These are phyloP conservation scores for Blastosporella zonata DNA, from an alignment of 1,284 basidiomycete species.

Conservation along the genomic window DNA sequence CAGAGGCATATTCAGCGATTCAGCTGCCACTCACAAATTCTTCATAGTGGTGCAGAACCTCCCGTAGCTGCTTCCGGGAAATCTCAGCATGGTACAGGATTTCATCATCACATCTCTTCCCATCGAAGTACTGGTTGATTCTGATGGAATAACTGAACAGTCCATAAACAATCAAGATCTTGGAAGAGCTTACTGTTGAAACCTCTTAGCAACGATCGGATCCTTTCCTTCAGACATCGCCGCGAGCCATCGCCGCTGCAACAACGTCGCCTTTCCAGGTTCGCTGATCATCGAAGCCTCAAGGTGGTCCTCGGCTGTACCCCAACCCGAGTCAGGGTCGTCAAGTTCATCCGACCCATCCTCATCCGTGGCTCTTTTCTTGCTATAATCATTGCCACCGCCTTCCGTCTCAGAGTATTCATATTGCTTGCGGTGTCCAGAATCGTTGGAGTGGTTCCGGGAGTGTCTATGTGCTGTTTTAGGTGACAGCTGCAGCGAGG, in stretches of 20 bases:
- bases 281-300: slow-evolving; percentile 71
- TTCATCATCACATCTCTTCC: slow-evolving; percentile 77
- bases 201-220: slow-evolving; percentile 53
- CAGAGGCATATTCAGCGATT: not conserved
- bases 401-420: slow-evolving; percentile 30
- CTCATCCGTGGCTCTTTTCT: slow-evolving; percentile 30
- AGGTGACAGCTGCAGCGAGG: slow-evolving; percentile 51
- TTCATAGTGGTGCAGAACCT: slow-evolving; percentile 76
- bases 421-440: slow-evolving; percentile 33
- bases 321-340: slow-evolving; percentile 44
- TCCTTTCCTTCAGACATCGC: slow-evolving; percentile 83
- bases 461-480: slow-evolving; percentile 44
- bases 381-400: slow-evolving; percentile 35
- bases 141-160: slow-evolving; percentile 33
- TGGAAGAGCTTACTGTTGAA: slow-evolving; percentile 57
- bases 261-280: slow-evolving; percentile 75
- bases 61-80: slow-evolving; percentile 69
- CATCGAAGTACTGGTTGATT: slow-evolving; percentile 81
- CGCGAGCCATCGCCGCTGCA: slow-evolving; percentile 77
- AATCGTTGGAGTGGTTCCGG: slow-evolving; percentile 43
- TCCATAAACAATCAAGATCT: not conserved
- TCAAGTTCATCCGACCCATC: slow-evolving; percentile 30
- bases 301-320: slow-evolving; percentile 52
- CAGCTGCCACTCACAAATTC: slow-evolving; percentile 56
- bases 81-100: slow-evolving; percentile 77